Evolutionary conservation across 768 basidiomycete species (phyloP).

Genomic region (Tricholoma sp.): DNA sequence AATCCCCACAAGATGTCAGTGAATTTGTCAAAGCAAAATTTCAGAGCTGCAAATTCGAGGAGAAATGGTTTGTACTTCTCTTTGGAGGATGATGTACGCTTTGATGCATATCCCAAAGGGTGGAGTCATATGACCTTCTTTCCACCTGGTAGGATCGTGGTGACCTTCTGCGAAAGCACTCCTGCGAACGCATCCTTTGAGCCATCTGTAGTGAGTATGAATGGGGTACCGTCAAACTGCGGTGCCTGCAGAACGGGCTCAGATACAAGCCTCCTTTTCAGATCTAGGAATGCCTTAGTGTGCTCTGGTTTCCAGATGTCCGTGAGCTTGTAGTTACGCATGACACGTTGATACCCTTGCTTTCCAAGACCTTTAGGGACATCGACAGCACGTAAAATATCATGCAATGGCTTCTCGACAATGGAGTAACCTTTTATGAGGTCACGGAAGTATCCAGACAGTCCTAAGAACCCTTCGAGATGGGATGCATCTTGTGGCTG

Average conservation of each 20-base stretch:
- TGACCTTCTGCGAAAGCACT: conserved; percentile 22
- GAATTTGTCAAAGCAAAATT: conserved; percentile 24
- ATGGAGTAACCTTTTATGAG: conserved; percentile 26
- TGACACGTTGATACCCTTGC: conserved; percentile 14
- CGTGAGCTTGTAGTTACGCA: neutral
- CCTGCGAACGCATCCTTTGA: conserved; percentile 30
- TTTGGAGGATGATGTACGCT: conserved; percentile 20
- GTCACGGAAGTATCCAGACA: conserved; percentile 25
- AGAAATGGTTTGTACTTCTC: conserved; percentile 25
- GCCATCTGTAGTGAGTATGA: conserved; percentile 33
- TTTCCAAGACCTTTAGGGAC: conserved; percentile 13
- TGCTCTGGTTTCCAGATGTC: conserved; percentile 17
- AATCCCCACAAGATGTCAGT: conserved; percentile 19
- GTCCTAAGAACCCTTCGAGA: conserved; percentile 21
- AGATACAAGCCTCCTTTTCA: conserved; percentile 20
- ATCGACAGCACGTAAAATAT: conserved; percentile 17
- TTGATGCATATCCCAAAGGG: conserved; percentile 27
- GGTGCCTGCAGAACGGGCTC: conserved; percentile 21
- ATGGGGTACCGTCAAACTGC: conserved; percentile 23
- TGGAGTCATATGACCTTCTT: conserved; percentile 11
- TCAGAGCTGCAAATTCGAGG: conserved; percentile 29
- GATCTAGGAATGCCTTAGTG: conserved; percentile 17
- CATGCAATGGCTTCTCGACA: conserved; percentile 12
- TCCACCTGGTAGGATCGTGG: conserved; percentile 13
- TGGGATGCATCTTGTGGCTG: conserved; percentile 19